Evolutionary conservation across 257 asterid genomes (phyloP), one percentile per base, ranked within the genome.

Genomic region (Voacanga thouarsii): DNA sequence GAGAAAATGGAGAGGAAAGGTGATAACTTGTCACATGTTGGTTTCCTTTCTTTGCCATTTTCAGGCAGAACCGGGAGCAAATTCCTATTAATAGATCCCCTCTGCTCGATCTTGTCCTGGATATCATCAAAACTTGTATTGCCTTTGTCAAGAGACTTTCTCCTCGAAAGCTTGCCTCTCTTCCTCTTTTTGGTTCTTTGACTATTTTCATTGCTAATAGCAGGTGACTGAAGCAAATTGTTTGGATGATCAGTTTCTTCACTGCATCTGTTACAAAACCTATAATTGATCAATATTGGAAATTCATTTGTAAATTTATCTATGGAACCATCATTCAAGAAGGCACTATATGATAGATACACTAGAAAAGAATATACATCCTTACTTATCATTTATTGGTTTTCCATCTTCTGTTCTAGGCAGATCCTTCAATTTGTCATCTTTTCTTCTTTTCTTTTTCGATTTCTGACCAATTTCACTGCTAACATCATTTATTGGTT

Each of bases 21-120:
- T 14, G 23, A 37, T 74, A 8, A 74, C 77, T 74, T 74, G 26
- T 55, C 53, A 74, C 47, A 53, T 33, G 39, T 9, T 55, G 53
- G 12, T 11, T 9, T 6, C 26, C 3, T 7, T 16, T 74, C 77
- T 50, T 72, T 45, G 33, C 28, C 10, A 1, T 26, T 51, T 2
- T 10, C 16, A 74, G 63, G 55, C 63, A 33, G 24, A 10, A 37
- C 23, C 26, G 45, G 49, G 3, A 45, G 33, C 57, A 23, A 7
- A 53, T 24, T 45, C 39, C 39, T 39, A 1, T 6, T 7, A 28
- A 15, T 26, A 24, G 16, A 64, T 11, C 28, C 19, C 39, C 19
- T 18, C 37, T 50, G 59, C 33, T 28, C 41, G 18, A 50, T 41
- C 23, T 47, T 53, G 28, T 72, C 47, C 50, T 0, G 10, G 37